phyloP scores from a whole-genome alignment of 208 protist genomes.

The Zelonia costaricensis region DNA sequence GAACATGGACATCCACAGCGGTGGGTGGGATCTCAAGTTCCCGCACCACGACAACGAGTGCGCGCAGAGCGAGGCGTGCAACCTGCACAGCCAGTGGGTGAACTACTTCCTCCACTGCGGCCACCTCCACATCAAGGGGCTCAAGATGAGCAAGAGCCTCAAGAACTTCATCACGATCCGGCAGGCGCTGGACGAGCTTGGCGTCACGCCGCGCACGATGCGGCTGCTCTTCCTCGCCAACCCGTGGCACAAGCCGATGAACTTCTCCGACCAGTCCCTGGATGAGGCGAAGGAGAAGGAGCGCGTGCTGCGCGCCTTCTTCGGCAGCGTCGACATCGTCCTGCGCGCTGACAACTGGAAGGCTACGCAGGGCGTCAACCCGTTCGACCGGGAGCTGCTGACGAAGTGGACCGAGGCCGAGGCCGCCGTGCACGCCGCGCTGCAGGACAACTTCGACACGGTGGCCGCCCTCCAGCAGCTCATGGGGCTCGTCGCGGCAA shows the following conservation, averaged over 20 bases:
- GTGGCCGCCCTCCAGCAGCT: constrained; percentile 70
- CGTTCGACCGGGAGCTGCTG: constrained; percentile 57
- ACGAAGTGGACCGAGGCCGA: constrained; percentile 43
- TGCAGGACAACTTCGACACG: constrained; percentile 96
- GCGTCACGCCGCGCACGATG: constrained; percentile 81
- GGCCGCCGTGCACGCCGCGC: constrained; percentile 75
- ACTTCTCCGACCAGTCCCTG: constrained; percentile 94
- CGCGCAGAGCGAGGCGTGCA: constrained; percentile 95
- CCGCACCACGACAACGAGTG: constrained; percentile 99
- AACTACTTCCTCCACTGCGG: constrained; percentile 99
- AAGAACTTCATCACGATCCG: constrained; percentile 99
- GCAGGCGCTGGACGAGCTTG: constrained; percentile 74
- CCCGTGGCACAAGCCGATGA: constrained; percentile 88
- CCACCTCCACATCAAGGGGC: constrained; percentile 97
- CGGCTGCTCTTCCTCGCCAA: constrained; percentile 96
- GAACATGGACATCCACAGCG: constrained; percentile 97
- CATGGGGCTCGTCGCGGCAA: constrained; percentile 66
- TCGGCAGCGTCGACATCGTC: constrained; percentile 71
- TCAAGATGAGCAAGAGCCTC: constrained; percentile 99
- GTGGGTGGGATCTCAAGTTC: constrained; percentile 99
- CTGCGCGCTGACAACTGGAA: constrained; percentile 48
- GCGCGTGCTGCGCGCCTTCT: constrained; percentile 83
- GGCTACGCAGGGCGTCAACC: constrained; percentile 49
- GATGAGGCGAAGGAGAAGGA: constrained; percentile 82
- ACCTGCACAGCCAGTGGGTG: constrained; percentile 93